Base-by-base conservation (phyloP, 2,329 filamentous ascomycete genomes). In the Seiridium unicorne region DNA sequence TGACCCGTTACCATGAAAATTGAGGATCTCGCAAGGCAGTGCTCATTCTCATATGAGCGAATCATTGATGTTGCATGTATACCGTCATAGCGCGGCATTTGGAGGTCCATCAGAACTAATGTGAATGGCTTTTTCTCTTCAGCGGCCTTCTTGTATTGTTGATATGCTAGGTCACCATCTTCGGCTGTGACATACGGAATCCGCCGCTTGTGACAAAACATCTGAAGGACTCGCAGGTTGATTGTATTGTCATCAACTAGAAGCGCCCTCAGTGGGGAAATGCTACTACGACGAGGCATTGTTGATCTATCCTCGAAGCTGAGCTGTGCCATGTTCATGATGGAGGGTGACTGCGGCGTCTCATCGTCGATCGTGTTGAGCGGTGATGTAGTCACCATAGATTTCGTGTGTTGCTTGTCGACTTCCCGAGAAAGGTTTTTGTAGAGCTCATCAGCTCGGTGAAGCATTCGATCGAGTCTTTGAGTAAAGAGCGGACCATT, bases 1-100 rank as follows among this genome's bases (percentile, higher is more conserved):
- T 60, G 59, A n/a, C 59, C 59, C 10, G 59, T 60, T 4, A 60
- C 59, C 54, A 60, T 60, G 9, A 60, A 46, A 26, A 60, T 47
- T 2, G 44, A 38, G 3, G 46, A 51, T 13, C 35, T 53, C 10
- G 40, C 32, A 10, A 32, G 9, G 4, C 11, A 11, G 18, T 42
- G 10, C 13, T 53, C 8, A 6, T 51, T 34, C 26, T 60, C 59
- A 18, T 57, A 60, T 18, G 59, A 49, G 10, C 59, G 54, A n/a
- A 60, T 60, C 26, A 31, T 40, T 6, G 38, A 36, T 18, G 59
- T 60, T n/a, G 59, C 59, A 34, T 57, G 32, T 42, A 60, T 11
- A 13, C 59, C 59, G 44, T 60, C 59, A n/a, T 46, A 57, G 26
- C 38, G 32, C 7, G 59, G 59, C 59, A 60, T 60, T 18, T 60